Evolutionary conservation across 2,329 filamentous ascomycete genomes (phyloP).

Genomic region (Fusarium protoensiforme): DNA sequence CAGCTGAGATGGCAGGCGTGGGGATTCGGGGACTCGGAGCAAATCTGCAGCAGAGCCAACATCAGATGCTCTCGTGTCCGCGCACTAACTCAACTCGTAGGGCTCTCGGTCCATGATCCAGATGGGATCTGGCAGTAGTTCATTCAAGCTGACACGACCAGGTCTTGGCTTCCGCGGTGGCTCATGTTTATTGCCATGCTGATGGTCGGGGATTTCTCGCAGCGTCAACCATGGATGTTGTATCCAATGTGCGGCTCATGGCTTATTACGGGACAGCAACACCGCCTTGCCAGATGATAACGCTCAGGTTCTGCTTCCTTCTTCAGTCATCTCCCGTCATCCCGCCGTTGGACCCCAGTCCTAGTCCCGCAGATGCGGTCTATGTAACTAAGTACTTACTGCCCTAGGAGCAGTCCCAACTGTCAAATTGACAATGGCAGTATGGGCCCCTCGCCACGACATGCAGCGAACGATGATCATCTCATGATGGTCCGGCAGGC

Average conservation of each 20-base stretch:
- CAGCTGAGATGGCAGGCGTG: conserved; percentile 11
- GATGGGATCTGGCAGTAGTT: conserved; percentile 17
- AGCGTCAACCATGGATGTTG: background rate
- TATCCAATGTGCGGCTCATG: background rate
- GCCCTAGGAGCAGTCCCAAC: conserved; percentile 8
- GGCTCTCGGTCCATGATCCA: conserved; percentile 1
- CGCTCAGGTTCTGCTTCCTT: background rate
- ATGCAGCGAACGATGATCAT: conserved; percentile 42
- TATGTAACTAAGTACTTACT: conserved; percentile 6
- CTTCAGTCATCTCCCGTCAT: background rate
- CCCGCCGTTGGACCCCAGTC: conserved; percentile 11
- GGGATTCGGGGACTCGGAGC: conserved; percentile 3
- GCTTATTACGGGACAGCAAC: conserved; percentile 2
- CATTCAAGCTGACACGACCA: conserved; percentile 7
- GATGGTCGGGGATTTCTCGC: background rate
- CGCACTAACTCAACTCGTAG: conserved; percentile 18
- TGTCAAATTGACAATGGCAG: conserved; percentile 17
- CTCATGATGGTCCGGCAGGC: conserved; percentile 40
- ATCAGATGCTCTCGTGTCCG: background rate
- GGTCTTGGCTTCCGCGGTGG: background rate
- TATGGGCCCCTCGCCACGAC: conserved; percentile 18
- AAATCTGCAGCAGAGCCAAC: conserved; percentile 11
- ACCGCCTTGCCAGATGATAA: conserved; percentile 13
- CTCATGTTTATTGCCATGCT: background rate
- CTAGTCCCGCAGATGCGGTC: conserved; percentile 11